Conservation (phyloP, 2,329 filamentous ascomycete species). For the Aureobasidium namibiae region DNA sequence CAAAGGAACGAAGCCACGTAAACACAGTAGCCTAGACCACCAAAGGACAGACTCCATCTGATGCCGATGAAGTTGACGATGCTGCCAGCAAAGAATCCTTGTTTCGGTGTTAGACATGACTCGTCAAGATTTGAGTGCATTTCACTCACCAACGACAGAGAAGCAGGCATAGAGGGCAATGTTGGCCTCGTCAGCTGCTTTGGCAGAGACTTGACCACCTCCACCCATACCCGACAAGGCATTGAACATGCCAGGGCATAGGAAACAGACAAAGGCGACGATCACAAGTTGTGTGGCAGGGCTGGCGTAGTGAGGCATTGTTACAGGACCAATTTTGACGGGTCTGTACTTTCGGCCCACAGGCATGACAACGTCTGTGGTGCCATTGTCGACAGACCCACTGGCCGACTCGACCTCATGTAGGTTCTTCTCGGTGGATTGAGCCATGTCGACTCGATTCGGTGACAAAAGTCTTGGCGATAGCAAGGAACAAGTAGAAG, state of each 20-base stretch:
- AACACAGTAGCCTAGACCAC: slow-evolving; percentile 68
- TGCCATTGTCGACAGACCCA: slow-evolving; percentile 13
- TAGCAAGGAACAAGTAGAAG: not conserved
- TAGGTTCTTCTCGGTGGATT: slow-evolving; percentile 17
- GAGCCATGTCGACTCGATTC: slow-evolving; percentile 12
- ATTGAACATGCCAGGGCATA: slow-evolving; percentile 48
- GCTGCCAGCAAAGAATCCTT: slow-evolving; percentile 56
- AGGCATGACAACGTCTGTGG: slow-evolving; percentile 26
- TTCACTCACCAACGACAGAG: slow-evolving; percentile 42
- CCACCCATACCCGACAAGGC: slow-evolving; percentile 44
- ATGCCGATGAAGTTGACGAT: slow-evolving; percentile 71
- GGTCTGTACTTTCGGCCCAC: slow-evolving; percentile 41
- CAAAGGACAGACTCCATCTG: slow-evolving; percentile 58
- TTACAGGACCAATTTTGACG: slow-evolving; percentile 32
- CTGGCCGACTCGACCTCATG: slow-evolving; percentile 13
- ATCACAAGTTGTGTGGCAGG: slow-evolving; percentile 41
- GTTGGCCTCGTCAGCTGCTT: slow-evolving; percentile 55
- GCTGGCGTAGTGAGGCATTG: slow-evolving; percentile 42
- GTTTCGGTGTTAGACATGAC: not conserved
- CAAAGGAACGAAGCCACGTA: slow-evolving; percentile 63
- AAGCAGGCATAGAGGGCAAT: slow-evolving; percentile 67
- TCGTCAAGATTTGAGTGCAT: not conserved
- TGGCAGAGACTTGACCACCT: slow-evolving; percentile 39
- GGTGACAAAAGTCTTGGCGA: not conserved
- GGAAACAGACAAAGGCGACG: slow-evolving; percentile 45